Evolutionary conservation across 1,139 yeast species (phyloP).

Genomic region (Yamadazyma diddensiae): DNA sequence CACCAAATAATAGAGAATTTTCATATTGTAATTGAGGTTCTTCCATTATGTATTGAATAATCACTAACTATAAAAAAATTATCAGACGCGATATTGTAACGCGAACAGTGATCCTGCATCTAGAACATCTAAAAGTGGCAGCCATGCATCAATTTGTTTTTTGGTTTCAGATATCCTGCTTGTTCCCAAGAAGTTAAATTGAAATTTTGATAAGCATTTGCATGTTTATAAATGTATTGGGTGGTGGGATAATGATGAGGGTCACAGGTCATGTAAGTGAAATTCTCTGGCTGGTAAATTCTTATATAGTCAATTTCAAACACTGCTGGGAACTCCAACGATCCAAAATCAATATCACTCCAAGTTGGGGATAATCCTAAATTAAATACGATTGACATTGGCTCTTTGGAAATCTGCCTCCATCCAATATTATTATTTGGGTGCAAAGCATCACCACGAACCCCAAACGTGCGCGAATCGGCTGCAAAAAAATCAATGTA

Average conservation of each 20-base stretch:
- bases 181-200: slow-evolving; percentile 24
- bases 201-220: slow-evolving; percentile 21
- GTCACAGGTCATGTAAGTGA: slow-evolving; percentile 25
- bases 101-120: no score
- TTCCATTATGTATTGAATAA: slow-evolving; percentile 7
- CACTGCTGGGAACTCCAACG: slow-evolving; percentile 24
- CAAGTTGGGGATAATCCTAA: slow-evolving; percentile 27
- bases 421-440: slow-evolving; percentile 26
- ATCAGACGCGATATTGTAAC: no score
- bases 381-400: slow-evolving; percentile 28
- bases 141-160: slow-evolving; percentile 18
- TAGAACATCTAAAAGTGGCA: no score
- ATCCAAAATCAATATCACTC: slow-evolving; percentile 23
- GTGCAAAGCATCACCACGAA: slow-evolving; percentile 25
- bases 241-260: slow-evolving; percentile 26
- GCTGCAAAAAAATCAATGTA: slow-evolving; percentile 25
- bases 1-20: slow-evolving; percentile 8
- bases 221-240: slow-evolving; percentile 23
- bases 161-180: slow-evolving; percentile 26
- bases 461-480: slow-evolving; percentile 18
- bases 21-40: slow-evolving; percentile 7
- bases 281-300: slow-evolving; percentile 24
- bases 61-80: no score
- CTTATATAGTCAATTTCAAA: slow-evolving; percentile 27
- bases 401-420: slow-evolving; percentile 27